Conservation (phyloP, 2,329 filamentous ascomycete species). For the Alternaria sp. region DNA sequence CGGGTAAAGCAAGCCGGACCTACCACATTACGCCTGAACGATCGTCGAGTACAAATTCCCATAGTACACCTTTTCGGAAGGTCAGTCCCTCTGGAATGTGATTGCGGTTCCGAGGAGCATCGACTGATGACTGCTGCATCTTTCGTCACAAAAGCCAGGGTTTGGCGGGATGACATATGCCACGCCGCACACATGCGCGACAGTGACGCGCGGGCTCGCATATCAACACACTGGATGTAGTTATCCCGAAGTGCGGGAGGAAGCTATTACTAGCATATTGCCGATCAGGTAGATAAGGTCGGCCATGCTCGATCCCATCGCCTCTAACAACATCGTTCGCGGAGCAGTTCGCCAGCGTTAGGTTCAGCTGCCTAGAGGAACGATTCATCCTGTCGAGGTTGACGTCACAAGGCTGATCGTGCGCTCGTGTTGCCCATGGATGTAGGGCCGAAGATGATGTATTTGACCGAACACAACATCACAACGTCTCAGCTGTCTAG, state of each 20-base stretch:
- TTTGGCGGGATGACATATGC: not conserved
- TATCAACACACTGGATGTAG: not conserved
- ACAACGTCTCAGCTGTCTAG: conserved; percentile 1
- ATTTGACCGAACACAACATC: conserved; percentile 1
- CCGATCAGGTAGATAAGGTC: not conserved
- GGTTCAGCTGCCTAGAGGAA: not conserved
- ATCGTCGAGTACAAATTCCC: not conserved
- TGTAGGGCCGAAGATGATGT: conserved; percentile 10
- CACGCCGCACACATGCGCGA: not conserved
- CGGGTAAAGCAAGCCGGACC: not conserved
- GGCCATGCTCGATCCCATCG: not conserved
- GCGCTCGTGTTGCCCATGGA: conserved; percentile 8
- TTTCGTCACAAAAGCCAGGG: not conserved
- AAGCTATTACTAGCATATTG: not conserved
- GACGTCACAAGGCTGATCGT: conserved; percentile 9
- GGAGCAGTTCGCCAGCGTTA: not conserved
- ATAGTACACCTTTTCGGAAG: not conserved
- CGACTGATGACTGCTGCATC: not conserved
- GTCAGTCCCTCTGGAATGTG: not conserved
- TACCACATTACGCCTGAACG: not conserved
- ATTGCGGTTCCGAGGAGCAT: not conserved
- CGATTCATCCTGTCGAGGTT: not conserved
- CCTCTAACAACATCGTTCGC: not conserved
- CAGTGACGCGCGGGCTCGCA: not conserved
- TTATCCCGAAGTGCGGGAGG: not conserved